These are phyloP conservation scores for Penicillium sp. DNA, from an alignment of 2,329 filamentous ascomycete species.

Conservation along the genomic window DNA sequence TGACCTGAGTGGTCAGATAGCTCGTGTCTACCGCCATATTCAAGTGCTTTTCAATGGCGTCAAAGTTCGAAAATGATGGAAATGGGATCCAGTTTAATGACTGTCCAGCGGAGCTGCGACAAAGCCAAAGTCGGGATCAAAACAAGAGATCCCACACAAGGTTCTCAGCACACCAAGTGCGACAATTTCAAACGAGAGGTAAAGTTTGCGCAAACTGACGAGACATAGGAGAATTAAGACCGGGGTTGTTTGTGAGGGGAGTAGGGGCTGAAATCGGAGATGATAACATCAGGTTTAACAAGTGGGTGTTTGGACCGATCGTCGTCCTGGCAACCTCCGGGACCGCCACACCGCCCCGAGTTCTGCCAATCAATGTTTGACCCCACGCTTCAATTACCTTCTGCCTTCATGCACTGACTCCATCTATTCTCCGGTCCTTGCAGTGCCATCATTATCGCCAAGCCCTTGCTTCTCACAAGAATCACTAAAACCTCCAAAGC, in stretches of 20 bases:
- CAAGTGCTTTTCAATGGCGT: constrained; percentile 11
- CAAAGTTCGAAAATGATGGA: constrained; percentile 6
- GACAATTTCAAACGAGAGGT: constrained; percentile 23
- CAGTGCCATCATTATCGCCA: constrained; percentile 8
- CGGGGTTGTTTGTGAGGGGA: constrained; percentile 26
- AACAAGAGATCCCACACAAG: constrained; percentile 20
- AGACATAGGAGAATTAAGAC: constrained; percentile 19
- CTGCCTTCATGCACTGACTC: constrained; percentile 5
- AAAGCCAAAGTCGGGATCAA: constrained; percentile 18
- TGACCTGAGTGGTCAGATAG: constrained; percentile 93
- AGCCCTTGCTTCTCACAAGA: constrained; percentile 4
- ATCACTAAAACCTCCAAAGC: neutral
- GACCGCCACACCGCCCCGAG: constrained; percentile 30
- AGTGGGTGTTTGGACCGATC: constrained; percentile 35
- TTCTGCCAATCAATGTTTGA: constrained; percentile 29
- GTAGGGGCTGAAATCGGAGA: constrained; percentile 19
- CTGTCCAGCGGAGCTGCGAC: constrained; percentile 17
- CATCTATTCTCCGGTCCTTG: constrained; percentile 14
- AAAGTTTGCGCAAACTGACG: constrained; percentile 8
- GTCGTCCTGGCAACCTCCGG: constrained; percentile 40
- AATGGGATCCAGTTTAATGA: constrained; percentile 18
- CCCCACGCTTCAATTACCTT: constrained; percentile 27
- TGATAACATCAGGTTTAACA: constrained; percentile 26
- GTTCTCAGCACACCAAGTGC: constrained; percentile 18
- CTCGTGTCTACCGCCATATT: constrained; percentile 75